These are phyloP conservation scores for Eutrema japonicum DNA, from an alignment of 345 rosid species.

Conservation along the genomic window DNA sequence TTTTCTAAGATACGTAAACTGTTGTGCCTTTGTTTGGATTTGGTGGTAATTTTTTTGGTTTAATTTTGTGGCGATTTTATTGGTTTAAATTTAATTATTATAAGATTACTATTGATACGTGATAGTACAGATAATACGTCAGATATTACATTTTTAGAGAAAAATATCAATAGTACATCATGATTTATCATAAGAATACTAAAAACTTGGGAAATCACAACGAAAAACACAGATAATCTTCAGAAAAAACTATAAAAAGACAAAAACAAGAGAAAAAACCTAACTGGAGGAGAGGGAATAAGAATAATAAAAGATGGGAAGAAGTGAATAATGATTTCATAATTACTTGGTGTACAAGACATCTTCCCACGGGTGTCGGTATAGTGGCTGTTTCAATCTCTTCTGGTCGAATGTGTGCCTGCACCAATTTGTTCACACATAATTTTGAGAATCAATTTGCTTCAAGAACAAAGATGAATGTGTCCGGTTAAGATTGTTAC, in stretches of 20 bases:
- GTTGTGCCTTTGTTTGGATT: background rate
- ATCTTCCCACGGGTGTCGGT: conserved; percentile 98
- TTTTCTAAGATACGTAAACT: background rate
- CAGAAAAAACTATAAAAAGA: background rate
- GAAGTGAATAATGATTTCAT: background rate
- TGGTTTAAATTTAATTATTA: background rate
- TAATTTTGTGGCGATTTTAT: background rate
- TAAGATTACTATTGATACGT: too few relatives aligned
- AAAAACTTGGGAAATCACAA: background rate
- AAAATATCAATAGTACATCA: background rate
- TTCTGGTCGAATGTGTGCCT: conserved; percentile 97
- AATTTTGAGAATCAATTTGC: background rate
- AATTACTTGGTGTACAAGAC: conserved; percentile 89
- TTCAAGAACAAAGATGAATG: background rate
- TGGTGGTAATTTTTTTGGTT: background rate
- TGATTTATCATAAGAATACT: background rate
- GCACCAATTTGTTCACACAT: conserved; percentile 16
- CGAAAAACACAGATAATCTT: background rate
- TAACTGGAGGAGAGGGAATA: background rate
- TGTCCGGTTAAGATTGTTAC: conserved; percentile 44
- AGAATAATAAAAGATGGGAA: background rate
- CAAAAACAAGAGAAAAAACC: background rate
- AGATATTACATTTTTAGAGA: too few relatives aligned
- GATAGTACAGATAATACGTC: too few relatives aligned
- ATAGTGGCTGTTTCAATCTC: conserved; percentile 95